Evolutionary conservation across 176 grass and related monocot species (phyloP), one percentile per base, ranked within the genome.

Genomic region (Musa troglodytarum): DNA sequence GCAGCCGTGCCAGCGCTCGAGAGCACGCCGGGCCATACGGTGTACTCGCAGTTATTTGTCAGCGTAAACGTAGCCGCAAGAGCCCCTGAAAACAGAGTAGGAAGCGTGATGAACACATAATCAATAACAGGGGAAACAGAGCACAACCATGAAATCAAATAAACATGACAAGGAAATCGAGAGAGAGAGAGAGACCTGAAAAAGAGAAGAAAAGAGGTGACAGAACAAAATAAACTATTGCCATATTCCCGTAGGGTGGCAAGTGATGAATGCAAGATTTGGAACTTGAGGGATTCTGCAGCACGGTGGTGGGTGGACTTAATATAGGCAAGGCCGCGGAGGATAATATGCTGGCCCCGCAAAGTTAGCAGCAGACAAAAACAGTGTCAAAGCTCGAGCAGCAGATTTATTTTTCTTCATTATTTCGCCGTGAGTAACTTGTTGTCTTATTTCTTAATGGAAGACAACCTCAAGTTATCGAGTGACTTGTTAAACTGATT

Each of bases 11-110:
- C 94, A 2, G 90, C 94, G 17, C 88, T 80, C 0, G 94, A 98
- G 10, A 98, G 90, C 66, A 91, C 29, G 1, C 94, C 94, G 20
- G 94, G 94, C 94, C 94, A 98, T 49, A 98, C 90, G 63, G 94
- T 89, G 75, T 98, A 82, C 12, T 72, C 82, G 74, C 94, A 98
- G 68, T 91, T 87, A 76, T 93, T 98, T 16, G 82, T 81, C 65
- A 98, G 80, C 50, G 86, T 98, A 76, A 98, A 98, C 68, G 84
- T 91, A 29, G 86, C 94, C 28, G 90, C 85, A 74, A 80, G 72
- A 24, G 74, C 80, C 4, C 75, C 93, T 93, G 86, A 73, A 80
- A 58, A 76, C 68, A 70, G 68, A 70, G 43, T 13, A 34, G 14
- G 11, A 25, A 6, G 21, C 63, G 13, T 43, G 34, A 43, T 4